phyloP scores from a whole-genome alignment of 495 filamentous ascomycete genomes.

The Neurospora hispaniola region DNA sequence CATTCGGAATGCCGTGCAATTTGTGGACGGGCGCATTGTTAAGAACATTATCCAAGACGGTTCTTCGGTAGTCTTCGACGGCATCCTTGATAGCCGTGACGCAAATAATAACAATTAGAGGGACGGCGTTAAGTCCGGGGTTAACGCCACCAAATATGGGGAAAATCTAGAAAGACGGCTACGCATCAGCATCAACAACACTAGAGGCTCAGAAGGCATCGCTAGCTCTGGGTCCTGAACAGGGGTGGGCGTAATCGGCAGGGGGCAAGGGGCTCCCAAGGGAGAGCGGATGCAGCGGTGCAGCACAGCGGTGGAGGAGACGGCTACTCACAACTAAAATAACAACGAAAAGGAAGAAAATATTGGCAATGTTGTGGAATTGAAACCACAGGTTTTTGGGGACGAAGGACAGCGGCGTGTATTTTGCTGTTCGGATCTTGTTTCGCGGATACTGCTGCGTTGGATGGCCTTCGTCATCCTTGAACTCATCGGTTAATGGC shows the following conservation, averaged over 20 bases:
- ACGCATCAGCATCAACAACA: slow-evolving; percentile 2
- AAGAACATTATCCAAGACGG: slow-evolving; percentile 81
- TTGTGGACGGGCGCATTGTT: slow-evolving; percentile 96
- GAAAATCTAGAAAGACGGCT: slow-evolving; percentile 59
- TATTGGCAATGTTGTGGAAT: slow-evolving; percentile 97
- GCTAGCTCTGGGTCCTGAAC: not conserved
- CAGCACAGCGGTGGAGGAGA: not conserved
- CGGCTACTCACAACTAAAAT: slow-evolving; percentile 70
- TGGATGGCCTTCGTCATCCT: slow-evolving; percentile 76
- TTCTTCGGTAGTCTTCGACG: slow-evolving; percentile 95
- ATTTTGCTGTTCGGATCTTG: slow-evolving; percentile 97
- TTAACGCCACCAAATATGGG: slow-evolving; percentile 89
- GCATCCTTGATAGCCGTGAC: slow-evolving; percentile 91
- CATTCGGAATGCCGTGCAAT: slow-evolving; percentile 79
- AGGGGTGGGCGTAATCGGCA: not conserved
- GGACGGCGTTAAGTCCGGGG: slow-evolving; percentile 81
- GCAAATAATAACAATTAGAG: slow-evolving; percentile 87
- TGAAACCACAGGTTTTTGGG: slow-evolving; percentile 96
- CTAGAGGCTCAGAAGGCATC: slow-evolving; percentile 3
- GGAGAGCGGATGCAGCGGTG: not conserved
- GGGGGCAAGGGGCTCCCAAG: not conserved
- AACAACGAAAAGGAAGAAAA: slow-evolving; percentile 95
- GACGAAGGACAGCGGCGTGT: slow-evolving; percentile 91
- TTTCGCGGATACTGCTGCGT: slow-evolving; percentile 65
- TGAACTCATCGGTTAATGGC: slow-evolving; percentile 63